Base-by-base conservation (phyloP, 1,284 basidiomycete genomes). In the Ustilago xerochloae region DNA sequence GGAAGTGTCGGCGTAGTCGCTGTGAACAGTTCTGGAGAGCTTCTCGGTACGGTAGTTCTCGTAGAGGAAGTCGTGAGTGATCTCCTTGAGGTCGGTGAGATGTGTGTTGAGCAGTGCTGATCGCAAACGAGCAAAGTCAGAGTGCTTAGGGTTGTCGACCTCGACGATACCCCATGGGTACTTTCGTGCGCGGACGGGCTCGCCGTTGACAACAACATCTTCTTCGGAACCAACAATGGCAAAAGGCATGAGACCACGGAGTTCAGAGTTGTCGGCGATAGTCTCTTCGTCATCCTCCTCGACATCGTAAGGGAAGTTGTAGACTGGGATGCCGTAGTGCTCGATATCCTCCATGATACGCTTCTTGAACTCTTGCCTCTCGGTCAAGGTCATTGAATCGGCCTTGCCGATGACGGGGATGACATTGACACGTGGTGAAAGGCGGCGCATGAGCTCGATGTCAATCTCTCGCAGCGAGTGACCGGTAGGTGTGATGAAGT, bases 1-100 rank as follows among this genome's bases (percentile, higher is more conserved):
- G 66, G 82, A 63, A 30, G 63, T 73, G 46, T 81, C 83, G n/a
- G 76, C 76, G 39, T 79, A 80, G 78, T 92, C 92, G n/a, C 91
- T 84, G 80, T 94, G 90, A 51, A 97, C 94, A 10, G 92, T 94
- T 81, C 93, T 89, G 20, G 94, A 97, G 24, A 99, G 88, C 84
- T 97, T 98, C 89, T 99, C 96, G 20, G 95, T 97, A 89, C 97
- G 93, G 86, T 97, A 97, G 56, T 95, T 96, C 86, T 98, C 95
- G 85, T 87, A 87, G 50, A 87, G 87, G 76, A 97, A 91, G 85
- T 98, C 97, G 85, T 99, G 93, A 0, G 94, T 98, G 85, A 99
- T 89, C 88, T 87, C 85, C 77, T 86, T 97, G 82, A 97, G 87
- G 86, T 98, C 96, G 57, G 91, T 93, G 68, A 99, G 87, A 85